Evolutionary conservation across 129 eudicot genomes (phyloP), one percentile per base, ranked within the genome.

Genomic region (Lactuca sativa): DNA sequence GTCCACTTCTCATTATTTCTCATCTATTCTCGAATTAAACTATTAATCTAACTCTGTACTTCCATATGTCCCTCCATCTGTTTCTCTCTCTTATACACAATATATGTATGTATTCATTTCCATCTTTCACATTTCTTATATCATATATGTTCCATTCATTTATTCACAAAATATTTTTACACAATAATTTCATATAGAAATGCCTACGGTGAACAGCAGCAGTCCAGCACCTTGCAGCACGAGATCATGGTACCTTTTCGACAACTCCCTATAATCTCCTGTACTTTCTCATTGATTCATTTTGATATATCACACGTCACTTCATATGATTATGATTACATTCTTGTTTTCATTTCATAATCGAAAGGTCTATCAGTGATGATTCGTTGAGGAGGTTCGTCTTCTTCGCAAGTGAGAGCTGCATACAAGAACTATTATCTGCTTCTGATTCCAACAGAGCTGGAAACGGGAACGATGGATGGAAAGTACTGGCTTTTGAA

Each of bases 381-480:
- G 98, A 92, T 64, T 92, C 98, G 0, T 73, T 92, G 67, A 86
- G 88, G 52, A 85, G 98, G 74, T 89, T 86, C 44, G 96, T 92
- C 33, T 79, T 77, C 53, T 86, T 81, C 77, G 98, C 98, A 1
- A 92, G 98, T 36, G 98, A 88, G 76, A 86, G 80, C 64, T 92
- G 98, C 80, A 92, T 92, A 43, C 98, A 92, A 30, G 98, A 92
- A 34, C 64, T 92, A 72, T 82, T 92, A 18, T 82, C 95, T 9
- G 96, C 98, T 30, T 92, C 98, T 4, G 93, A 78, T 70, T 80
- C 86, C 11, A 85, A 85, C 64, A 80, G 83, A 71, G 71, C 53
- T 73, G 91, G 73, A 14, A 82, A 66, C 70, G 80, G 81, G 11
- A 70, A 66, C 55, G 91, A 84, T 69, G 95, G 86, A 16, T 92